Conservation (phyloP, 129 eudicot genomes). For the Mikania micrantha region DNA sequence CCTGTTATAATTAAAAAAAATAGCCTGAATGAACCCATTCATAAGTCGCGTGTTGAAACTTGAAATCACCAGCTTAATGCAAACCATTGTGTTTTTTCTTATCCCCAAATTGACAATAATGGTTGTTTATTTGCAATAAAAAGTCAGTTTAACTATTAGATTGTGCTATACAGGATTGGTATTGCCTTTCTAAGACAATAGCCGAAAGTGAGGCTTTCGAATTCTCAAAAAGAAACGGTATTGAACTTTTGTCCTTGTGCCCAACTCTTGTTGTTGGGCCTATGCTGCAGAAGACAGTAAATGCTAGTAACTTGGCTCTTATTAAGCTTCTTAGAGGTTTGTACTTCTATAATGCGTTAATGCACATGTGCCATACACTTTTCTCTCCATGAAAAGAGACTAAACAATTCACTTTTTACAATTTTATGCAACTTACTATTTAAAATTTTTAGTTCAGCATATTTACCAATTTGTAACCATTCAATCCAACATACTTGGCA, state of each 20-base stretch:
- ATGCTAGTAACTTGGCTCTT: conserved; percentile 66
- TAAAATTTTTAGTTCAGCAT: not conserved
- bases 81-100: not conserved
- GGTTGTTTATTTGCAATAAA: not conserved
- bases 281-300: conserved; percentile 50
- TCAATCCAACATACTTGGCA: not conserved
- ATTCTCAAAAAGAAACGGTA: conserved; percentile 53
- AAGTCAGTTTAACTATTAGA: conserved; percentile 3
- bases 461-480: not conserved
- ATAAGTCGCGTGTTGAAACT: not conserved
- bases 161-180: conserved; percentile 60
- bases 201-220: conserved; percentile 78
- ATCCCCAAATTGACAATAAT: not conserved
- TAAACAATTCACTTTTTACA: not conserved
- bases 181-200: conserved; percentile 57
- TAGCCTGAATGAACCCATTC: not conserved
- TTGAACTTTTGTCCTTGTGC: conserved; percentile 50
- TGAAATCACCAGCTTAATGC: not conserved
- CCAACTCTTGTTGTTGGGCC: conserved; percentile 73
- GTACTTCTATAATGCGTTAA: not conserved
- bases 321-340: conserved; percentile 71
- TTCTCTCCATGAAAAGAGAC: not conserved
- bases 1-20: not conserved
- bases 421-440: not conserved
- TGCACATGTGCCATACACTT: not conserved